Conservation (phyloP, 2,329 filamentous ascomycete genomes). For the Aspergillus hortae region DNA sequence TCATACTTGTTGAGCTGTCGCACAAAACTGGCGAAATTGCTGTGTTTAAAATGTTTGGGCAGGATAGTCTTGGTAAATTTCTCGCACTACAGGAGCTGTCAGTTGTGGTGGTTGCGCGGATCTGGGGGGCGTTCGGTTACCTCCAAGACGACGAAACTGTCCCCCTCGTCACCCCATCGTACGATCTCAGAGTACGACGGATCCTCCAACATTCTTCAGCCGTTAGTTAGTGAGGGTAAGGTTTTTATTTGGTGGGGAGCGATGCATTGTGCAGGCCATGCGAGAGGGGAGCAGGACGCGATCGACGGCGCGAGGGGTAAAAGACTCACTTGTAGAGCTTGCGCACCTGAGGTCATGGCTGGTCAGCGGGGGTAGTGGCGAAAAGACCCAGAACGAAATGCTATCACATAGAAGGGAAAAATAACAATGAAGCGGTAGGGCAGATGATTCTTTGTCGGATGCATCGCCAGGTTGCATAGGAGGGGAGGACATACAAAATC, state of each 20-base stretch:
- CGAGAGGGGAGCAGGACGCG: slow-evolving; percentile 3
- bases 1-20: slow-evolving; percentile 96
- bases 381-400: not conserved
- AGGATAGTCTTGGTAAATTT: slow-evolving; percentile 97
- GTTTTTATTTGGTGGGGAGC: not conserved
- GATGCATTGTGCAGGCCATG: not conserved
- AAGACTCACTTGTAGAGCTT: slow-evolving; percentile 89
- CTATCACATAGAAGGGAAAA: not conserved
- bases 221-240: not conserved
- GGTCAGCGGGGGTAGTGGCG: slow-evolving; percentile 16
- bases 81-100: slow-evolving; percentile 65
- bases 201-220: slow-evolving; percentile 85
- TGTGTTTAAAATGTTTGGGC: slow-evolving; percentile 98
- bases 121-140: slow-evolving; percentile 48
- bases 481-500: slow-evolving; percentile 73
- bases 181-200: slow-evolving; percentile 89
- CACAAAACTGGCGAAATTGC: slow-evolving; percentile 96
- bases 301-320: slow-evolving; percentile 10
- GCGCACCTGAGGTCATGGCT: slow-evolving; percentile 64
- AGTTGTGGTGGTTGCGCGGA: slow-evolving; percentile 12
- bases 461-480: slow-evolving; percentile 4
- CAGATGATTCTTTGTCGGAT: not conserved
- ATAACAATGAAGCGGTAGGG: not conserved
- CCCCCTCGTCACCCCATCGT: slow-evolving; percentile 89
- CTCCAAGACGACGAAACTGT: slow-evolving; percentile 96